Base-by-base conservation (phyloP, 345 rosid genomes). In the Eucalyptus lansdowneana region DNA sequence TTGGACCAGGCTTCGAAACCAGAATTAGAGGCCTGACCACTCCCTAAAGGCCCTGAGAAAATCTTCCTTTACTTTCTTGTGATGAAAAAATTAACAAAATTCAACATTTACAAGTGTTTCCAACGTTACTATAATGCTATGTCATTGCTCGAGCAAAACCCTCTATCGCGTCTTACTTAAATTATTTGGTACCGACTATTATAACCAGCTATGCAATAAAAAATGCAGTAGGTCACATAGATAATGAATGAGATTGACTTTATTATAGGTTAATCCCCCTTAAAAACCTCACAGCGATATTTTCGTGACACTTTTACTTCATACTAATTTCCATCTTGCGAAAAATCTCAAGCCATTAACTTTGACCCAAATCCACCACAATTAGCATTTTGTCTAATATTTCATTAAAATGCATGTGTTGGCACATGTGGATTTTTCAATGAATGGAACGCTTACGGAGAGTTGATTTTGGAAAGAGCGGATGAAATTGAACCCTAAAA, bases 231-330 rank as follows among this genome's bases (percentile, higher is more conserved):
- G 80, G 44, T 16, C 80, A 34, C 2, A 0, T 53, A 31, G 42
- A 34, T 16, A 31, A 34, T 34, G 80, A 69, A 34, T 16, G 44
- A 16, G 12, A 34, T 69, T 16, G 31, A 27, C 31, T 62, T 62
- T 62, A 15, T 65, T 14, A 65, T 7, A n/a, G 37, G 21, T 65
- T 65, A 65, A 65, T 65, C 76, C 37, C 37, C 76, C 8, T 65
- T 65, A 15, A 65, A 65, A 65, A n/a, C 6, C 37, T 65, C 37
- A n/a, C 3, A 7, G 3, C 5, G 0, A 0, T 14, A 65, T n/a
- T 3, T 65, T 14, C 3, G 2, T 8, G 6, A 65, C 11, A 14
- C 37, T 29, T 65, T 65, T n/a, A 14, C 9, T 65, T 21, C 16
- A 2, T 8, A n/a, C 21, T n/a, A 65, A n/a, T 65, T 65, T 65